These are phyloP conservation scores for Eremomyces bilateralis DNA, from an alignment of 495 filamentous ascomycete genomes.

Conservation along the genomic window DNA sequence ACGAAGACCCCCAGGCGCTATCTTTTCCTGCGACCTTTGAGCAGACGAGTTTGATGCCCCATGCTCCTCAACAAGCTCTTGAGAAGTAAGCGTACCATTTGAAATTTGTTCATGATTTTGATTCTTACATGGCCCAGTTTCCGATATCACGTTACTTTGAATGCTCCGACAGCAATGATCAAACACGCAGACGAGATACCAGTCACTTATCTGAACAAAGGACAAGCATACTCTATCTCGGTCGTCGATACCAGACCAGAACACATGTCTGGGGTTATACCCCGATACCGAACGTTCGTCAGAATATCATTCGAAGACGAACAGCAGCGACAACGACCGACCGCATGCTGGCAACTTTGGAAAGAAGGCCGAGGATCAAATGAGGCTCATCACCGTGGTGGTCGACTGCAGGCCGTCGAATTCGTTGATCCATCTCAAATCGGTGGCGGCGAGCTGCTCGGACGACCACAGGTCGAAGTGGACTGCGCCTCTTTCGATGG, in stretches of 20 bases:
- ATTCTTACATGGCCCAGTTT: slow-evolving; percentile 32
- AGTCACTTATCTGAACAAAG: slow-evolving; percentile 91
- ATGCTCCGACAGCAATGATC: slow-evolving; percentile 94
- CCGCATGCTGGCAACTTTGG: slow-evolving; percentile 84
- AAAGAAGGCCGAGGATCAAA: slow-evolving; percentile 79
- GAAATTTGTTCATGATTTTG: background rate
- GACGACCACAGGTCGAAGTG: slow-evolving; percentile 52
- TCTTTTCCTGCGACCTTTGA: slow-evolving; percentile 14
- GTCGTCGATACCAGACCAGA: slow-evolving; percentile 47
- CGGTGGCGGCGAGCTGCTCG: slow-evolving; percentile 41
- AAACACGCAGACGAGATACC: slow-evolving; percentile 72
- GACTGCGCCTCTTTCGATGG: slow-evolving; percentile 76
- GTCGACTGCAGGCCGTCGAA: slow-evolving; percentile 78
- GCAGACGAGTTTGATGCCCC: slow-evolving; percentile 10
- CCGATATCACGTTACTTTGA: slow-evolving; percentile 72
- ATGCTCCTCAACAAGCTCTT: slow-evolving; percentile 11
- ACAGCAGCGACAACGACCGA: slow-evolving; percentile 62
- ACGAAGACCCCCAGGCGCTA: slow-evolving; percentile 17
- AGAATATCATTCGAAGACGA: slow-evolving; percentile 91
- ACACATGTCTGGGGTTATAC: slow-evolving; percentile 17
- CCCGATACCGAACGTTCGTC: slow-evolving; percentile 64
- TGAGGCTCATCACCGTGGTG: slow-evolving; percentile 72
- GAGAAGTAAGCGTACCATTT: slow-evolving; percentile 17
- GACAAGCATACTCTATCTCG: slow-evolving; percentile 68
- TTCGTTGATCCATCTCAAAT: slow-evolving; percentile 60